A percentile compares a stretch with the other conserved stretches of the same genome.
These are phyloP conservation scores for Cryptosporidium andersoni DNA, from an alignment of 169 alveolate species.

Conservation along the genomic window DNA sequence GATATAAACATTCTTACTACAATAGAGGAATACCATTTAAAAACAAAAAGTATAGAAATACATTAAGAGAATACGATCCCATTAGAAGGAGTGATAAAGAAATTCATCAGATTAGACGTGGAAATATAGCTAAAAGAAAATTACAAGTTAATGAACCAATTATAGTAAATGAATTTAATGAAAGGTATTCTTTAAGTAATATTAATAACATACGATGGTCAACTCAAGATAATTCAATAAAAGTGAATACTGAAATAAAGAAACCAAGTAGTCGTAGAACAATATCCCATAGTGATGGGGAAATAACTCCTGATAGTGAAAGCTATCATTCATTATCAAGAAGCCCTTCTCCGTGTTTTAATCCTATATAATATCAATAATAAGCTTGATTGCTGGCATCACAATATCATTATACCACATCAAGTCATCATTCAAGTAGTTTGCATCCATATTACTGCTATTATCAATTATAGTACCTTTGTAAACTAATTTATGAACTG, in stretches of 20 bases:
- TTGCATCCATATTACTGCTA: neutral
- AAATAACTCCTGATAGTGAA: slow-evolving; percentile 41
- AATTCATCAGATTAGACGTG: neutral
- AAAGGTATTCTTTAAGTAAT: neutral
- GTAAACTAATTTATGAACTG: slow-evolving; percentile 16
- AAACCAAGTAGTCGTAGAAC: neutral
- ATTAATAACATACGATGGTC: too few relatives aligned
- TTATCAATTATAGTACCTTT: neutral
- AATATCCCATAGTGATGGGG: slow-evolving; percentile 63
- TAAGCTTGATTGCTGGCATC: neutral
- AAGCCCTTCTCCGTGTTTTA: slow-evolving; percentile 25
- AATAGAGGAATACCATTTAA: slow-evolving; percentile 7
- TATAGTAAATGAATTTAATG: neutral
- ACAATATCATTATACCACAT: slow-evolving; percentile 13
- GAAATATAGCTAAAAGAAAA: neutral
- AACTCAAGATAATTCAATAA: neutral
- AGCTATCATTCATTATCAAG: slow-evolving; percentile 56
- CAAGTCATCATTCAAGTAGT: neutral
- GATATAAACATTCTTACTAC: neutral
- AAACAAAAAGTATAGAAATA: neutral
- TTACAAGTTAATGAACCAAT: neutral
- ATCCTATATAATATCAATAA: neutral
- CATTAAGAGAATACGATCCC: neutral
- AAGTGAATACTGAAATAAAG: neutral
- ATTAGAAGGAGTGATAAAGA: neutral